Conservation (phyloP, 129 eudicot genomes). For the Deinandra increscens region DNA sequence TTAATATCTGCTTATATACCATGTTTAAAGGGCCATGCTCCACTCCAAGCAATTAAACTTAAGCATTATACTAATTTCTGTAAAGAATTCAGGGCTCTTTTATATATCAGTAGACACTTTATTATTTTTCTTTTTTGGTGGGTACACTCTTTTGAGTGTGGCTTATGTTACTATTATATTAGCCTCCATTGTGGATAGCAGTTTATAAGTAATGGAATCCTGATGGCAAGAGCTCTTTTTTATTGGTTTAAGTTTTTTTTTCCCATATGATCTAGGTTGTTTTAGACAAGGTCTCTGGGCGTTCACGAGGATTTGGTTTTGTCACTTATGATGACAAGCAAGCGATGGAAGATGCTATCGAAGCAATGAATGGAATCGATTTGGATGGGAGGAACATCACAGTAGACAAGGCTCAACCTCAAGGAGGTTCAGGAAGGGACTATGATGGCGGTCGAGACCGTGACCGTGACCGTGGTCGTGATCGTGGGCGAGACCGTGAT, state of each 20-base stretch:
- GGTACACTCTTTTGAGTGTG: background rate
- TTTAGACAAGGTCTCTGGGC: conserved; percentile 78
- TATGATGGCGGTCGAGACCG: conserved; percentile 63
- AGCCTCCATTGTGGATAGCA: background rate
- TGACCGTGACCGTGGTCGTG: conserved; percentile 67
- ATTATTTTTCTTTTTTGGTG: background rate
- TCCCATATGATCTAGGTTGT: conserved; percentile 55
- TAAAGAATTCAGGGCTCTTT: background rate
- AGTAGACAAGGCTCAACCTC: conserved; percentile 93
- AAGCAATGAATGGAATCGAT: conserved; percentile 92
- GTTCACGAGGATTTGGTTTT: conserved; percentile 98
- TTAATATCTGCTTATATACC: background rate
- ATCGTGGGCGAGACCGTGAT: conserved; percentile 58
- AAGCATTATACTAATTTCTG: too few species aligned
- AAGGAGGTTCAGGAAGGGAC: conserved; percentile 69
- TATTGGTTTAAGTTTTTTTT: background rate
- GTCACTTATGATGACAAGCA: conserved; percentile 85
- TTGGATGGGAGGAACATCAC: conserved; percentile 92
- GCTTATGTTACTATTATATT: background rate
- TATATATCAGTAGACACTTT: background rate
- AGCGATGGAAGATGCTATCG: conserved; percentile 97
- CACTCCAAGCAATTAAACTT: too few species aligned
- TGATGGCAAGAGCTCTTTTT: conserved; percentile 12
- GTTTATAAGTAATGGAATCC: background rate
- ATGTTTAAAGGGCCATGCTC: too few species aligned